phyloP scores from a whole-genome alignment of 495 filamentous ascomycete genomes.

The Immersiella caudata region DNA sequence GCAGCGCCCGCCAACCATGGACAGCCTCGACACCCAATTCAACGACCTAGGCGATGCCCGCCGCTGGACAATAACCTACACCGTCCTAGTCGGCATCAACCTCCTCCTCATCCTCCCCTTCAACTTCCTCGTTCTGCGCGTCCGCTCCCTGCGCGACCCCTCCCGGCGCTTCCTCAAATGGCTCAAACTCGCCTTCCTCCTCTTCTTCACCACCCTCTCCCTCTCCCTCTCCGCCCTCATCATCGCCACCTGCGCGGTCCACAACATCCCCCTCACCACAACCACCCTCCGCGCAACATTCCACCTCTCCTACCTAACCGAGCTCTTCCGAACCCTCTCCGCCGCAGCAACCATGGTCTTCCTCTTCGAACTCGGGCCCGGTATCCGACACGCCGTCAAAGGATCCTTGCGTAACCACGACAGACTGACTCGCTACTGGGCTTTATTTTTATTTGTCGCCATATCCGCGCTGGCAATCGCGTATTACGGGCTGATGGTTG shows the following conservation, averaged over 20 bases:
- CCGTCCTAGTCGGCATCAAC: conserved; percentile 8
- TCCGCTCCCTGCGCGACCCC: conserved; percentile 5
- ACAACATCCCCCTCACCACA: neutral
- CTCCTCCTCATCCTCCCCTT: conserved; percentile 9
- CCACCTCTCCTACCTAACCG: conserved; percentile 2
- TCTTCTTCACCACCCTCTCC: conserved; percentile 6
- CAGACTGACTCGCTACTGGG: neutral
- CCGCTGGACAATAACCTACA: conserved; percentile 1
- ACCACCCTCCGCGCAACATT: neutral
- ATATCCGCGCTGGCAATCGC: neutral
- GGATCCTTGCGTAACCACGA: neutral
- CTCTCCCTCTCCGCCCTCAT: conserved; percentile 2
- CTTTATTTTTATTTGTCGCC: neutral
- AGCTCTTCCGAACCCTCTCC: conserved; percentile 8
- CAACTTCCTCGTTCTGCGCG: conserved; percentile 1
- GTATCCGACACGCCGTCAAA: conserved; percentile 1
- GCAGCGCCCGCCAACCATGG: neutral
- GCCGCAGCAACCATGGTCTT: conserved; percentile 6
- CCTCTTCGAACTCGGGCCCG: conserved; percentile 6
- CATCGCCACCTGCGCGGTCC: conserved; percentile 4
- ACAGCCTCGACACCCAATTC: neutral
- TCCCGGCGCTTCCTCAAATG: neutral
- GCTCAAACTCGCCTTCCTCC: conserved; percentile 1
- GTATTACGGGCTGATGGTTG: conserved; percentile 4
- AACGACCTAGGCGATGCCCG: neutral